These are phyloP conservation scores for Saksenaea oblongispora DNA, from an alignment of 371 early-diverging fungal genomes.

Conservation along the genomic window DNA sequence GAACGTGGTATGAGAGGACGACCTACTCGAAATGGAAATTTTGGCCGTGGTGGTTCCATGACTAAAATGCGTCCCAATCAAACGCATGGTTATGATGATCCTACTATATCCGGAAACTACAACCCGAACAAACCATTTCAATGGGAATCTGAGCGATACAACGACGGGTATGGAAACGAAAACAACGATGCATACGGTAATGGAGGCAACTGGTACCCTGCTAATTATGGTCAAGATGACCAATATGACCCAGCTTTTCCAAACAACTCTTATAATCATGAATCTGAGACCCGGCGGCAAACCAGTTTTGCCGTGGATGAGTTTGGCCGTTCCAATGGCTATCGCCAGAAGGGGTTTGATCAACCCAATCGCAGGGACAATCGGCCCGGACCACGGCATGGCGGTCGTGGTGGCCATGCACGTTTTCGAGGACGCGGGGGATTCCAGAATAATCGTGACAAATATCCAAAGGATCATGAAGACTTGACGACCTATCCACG, in stretches of 20 bases:
- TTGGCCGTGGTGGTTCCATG: not conserved
- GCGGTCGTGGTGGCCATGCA: not conserved
- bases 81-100: not conserved
- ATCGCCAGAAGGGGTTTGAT: not conserved
- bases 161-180: not conserved
- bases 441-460: not conserved
- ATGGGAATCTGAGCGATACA: not conserved
- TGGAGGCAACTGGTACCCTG: not conserved
- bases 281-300: not conserved
- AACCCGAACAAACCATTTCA: not conserved
- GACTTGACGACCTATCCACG: not conserved
- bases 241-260: not conserved
- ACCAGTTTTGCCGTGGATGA: not conserved
- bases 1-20: not conserved
- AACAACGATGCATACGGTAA: not conserved
- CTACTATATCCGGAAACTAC: not conserved
- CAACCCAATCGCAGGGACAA: not conserved
- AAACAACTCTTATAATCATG: not conserved
- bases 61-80: not conserved
- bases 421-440: not conserved
- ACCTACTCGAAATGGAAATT: not conserved
- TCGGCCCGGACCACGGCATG: not conserved
- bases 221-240: not conserved
- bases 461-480: not conserved
- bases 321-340: constrained; percentile 3